These are phyloP conservation scores for Solanum hybrid DNA, from an alignment of 305 asterid species.

Conservation along the genomic window DNA sequence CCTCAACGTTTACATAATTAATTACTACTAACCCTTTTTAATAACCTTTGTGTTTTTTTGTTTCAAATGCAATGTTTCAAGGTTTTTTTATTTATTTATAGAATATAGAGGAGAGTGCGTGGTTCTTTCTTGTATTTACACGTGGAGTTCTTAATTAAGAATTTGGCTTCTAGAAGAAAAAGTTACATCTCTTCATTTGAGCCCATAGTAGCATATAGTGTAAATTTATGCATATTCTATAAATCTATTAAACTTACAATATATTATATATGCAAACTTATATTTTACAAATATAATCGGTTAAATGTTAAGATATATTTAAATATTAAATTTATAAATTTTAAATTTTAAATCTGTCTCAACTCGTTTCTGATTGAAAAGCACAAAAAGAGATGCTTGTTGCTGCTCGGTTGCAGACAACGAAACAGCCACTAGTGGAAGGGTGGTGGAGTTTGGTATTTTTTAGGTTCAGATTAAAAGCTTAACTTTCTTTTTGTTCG, in stretches of 20 bases:
- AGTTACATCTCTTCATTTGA: background rate
- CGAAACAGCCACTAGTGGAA: background rate
- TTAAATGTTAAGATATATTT: background rate
- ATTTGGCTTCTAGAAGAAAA: background rate
- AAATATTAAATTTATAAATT: background rate
- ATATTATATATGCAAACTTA: background rate
- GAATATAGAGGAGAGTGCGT: background rate
- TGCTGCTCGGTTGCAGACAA: background rate
- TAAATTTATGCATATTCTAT: background rate
- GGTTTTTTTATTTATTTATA: background rate
- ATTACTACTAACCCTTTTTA: background rate
- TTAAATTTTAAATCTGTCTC: background rate
- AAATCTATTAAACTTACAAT: background rate
- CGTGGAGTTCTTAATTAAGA: background rate
- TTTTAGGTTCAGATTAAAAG: background rate
- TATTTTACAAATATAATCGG: background rate
- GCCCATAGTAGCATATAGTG: too few species aligned
- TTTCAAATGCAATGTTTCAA: background rate
- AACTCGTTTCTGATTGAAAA: rapidly evolving
- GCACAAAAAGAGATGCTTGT: background rate
- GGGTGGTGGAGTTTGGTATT: background rate
- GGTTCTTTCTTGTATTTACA: background rate
- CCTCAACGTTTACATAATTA: background rate
- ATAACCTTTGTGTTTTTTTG: background rate
- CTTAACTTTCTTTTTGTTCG: background rate